phyloP scores from a whole-genome alignment of 2,329 filamentous ascomycete genomes.

The Cladophialophora carrionii region DNA sequence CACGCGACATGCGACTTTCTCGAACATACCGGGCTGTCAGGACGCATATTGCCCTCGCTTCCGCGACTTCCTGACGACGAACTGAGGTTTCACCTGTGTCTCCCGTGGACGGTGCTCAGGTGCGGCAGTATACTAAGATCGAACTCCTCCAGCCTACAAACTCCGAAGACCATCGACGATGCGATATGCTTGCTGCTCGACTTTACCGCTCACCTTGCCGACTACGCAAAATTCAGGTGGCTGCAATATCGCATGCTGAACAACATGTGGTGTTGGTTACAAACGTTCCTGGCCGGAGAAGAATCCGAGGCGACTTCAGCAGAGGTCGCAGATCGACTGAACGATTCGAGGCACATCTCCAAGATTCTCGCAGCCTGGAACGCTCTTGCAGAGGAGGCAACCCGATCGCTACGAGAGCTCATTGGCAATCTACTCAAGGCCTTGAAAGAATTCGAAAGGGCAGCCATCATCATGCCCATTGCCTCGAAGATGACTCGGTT shows the following conservation, averaged over 20 bases:
- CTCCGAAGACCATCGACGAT: neutral
- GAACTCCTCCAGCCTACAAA: neutral
- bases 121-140: neutral
- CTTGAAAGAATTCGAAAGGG: slow-evolving; percentile 6
- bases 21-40: neutral
- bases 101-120: neutral
- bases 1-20: neutral
- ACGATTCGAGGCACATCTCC: neutral
- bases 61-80: neutral
- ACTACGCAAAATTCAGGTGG: neutral
- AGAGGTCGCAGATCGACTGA: neutral
- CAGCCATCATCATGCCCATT: slow-evolving; percentile 1
- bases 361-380: neutral
- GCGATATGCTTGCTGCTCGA: neutral
- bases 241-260: neutral
- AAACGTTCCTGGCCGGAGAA: neutral
- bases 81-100: neutral
- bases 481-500: neutral
- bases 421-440: neutral
- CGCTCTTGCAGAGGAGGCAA: neutral
- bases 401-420: neutral
- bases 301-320: neutral
- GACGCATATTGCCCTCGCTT: neutral
- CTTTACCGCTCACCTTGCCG: neutral
- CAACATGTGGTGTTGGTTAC: neutral